A percentile compares a stretch with the other conserved stretches of the same genome.
These are phyloP conservation scores for Lotus japonicus DNA, from an alignment of 306 rosid genomes.

Conservation along the genomic window DNA sequence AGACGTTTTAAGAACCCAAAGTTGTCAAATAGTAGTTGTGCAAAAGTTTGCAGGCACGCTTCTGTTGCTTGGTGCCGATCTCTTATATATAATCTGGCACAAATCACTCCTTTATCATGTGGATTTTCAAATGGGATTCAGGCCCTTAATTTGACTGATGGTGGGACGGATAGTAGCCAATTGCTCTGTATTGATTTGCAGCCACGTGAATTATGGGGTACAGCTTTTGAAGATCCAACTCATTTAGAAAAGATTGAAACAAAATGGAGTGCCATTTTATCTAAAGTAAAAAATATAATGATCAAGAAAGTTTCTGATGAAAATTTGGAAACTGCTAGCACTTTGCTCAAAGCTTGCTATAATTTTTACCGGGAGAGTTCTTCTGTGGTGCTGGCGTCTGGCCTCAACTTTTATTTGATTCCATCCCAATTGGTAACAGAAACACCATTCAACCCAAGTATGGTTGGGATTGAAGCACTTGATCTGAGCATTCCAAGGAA, in stretches of 20 bases:
- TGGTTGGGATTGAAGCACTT: slow-evolving; percentile 65
- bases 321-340: slow-evolving; percentile 62
- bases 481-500: slow-evolving; percentile 96
- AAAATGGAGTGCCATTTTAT: slow-evolving; percentile 56
- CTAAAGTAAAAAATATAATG: slow-evolving; percentile 39
- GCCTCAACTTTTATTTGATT: slow-evolving; percentile 62
- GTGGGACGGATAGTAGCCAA: slow-evolving; percentile 50
- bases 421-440: slow-evolving; percentile 49
- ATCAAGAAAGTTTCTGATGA: slow-evolving; percentile 66
- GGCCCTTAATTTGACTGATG: slow-evolving; percentile 39
- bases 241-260: slow-evolving; percentile 51
- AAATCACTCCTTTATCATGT: slow-evolving; percentile 51
- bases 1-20: slow-evolving; percentile 93
- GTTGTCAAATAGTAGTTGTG: slow-evolving; percentile 62
- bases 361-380: slow-evolving; percentile 92
- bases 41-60: slow-evolving; percentile 86
- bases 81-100: slow-evolving; percentile 69
- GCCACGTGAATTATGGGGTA: slow-evolving; percentile 70
- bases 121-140: slow-evolving; percentile 42
- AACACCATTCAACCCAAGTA: slow-evolving; percentile 45
- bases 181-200: slow-evolving; percentile 76
- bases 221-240: slow-evolving; percentile 65
- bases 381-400: slow-evolving; percentile 63
- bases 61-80: slow-evolving; percentile 93
- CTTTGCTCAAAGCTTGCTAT: slow-evolving; percentile 82